These are phyloP conservation scores for Colletotrichum brevisporum DNA, from an alignment of 2,329 filamentous ascomycete species.

Conservation along the genomic window DNA sequence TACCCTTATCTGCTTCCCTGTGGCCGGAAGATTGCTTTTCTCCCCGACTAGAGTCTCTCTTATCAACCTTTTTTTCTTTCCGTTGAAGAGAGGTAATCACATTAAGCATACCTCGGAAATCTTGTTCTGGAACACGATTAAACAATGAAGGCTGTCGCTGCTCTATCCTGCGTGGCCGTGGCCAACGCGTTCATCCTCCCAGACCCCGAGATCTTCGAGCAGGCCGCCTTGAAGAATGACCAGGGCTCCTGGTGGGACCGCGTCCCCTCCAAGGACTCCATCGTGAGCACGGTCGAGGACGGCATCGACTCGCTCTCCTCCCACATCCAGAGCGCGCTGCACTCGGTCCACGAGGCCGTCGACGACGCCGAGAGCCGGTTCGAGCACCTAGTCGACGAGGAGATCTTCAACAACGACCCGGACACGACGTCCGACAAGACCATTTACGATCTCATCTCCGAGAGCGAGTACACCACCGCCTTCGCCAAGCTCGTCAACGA, in stretches of 20 bases:
- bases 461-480: constrained; percentile 82
- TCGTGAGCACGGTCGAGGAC: constrained; percentile 50
- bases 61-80: constrained; percentile 9
- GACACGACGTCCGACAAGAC: constrained; percentile 73
- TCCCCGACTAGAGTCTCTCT: neutral
- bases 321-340: constrained; percentile 48
- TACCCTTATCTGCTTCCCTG: constrained; percentile 3
- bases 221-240: constrained; percentile 53
- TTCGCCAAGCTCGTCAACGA: constrained; percentile 83
- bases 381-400: constrained; percentile 40
- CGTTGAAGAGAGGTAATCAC: neutral
- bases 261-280: constrained; percentile 52
- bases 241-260: constrained; percentile 48
- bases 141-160: constrained; percentile 60
- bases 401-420: constrained; percentile 41
- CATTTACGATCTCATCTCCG: constrained; percentile 84
- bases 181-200: constrained; percentile 67
- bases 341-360: constrained; percentile 49
- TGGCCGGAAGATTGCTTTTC: accelerated
- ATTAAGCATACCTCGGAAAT: neutral
- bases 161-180: constrained; percentile 64
- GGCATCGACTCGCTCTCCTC: constrained; percentile 44
- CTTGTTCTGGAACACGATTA: too few relatives aligned
- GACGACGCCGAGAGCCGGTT: constrained; percentile 46
- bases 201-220: constrained; percentile 61